A percentile compares a stretch with the other conserved stretches of the same genome.
Conservation (phyloP, 345 rosid genomes). For the Erucastrum elatum region DNA sequence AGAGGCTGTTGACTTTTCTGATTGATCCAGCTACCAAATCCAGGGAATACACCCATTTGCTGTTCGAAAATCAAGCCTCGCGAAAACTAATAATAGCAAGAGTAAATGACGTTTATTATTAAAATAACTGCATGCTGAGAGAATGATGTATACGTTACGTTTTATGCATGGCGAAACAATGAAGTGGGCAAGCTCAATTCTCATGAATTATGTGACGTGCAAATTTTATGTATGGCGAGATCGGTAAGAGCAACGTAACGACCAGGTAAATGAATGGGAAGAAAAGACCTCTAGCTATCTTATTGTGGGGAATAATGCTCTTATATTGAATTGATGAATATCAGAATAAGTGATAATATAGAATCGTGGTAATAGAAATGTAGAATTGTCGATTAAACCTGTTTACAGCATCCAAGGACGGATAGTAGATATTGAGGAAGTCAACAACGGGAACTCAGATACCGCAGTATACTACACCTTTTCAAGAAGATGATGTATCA, state of each 20-base stretch:
- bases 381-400: conserved; percentile 43
- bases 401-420: conserved; percentile 82
- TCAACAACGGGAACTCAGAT: conserved; percentile 24
- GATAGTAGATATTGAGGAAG: conserved; percentile 76
- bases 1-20: conserved; percentile 7
- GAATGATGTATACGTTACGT: neutral
- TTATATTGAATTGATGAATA: too few relatives aligned
- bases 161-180: neutral
- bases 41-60: neutral
- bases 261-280: neutral
- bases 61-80: neutral
- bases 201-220: neutral
- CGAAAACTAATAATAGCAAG: neutral
- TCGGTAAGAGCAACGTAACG: neutral
- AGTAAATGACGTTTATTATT: neutral
- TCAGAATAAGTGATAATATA: too few relatives aligned
- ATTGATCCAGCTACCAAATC: neutral
- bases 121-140: neutral
- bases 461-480: neutral
- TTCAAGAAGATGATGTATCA: conserved; percentile 15
- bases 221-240: neutral
- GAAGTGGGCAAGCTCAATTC: conserved; percentile 1
- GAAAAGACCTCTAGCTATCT: too few relatives aligned
- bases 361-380: too few relatives aligned
- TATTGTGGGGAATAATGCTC: too few relatives aligned